Percentiles rank a stretch among this genome's conserved stretches.
Conservation (phyloP, 352 stramenopile species). For the Phytophthora lateralis region DNA sequence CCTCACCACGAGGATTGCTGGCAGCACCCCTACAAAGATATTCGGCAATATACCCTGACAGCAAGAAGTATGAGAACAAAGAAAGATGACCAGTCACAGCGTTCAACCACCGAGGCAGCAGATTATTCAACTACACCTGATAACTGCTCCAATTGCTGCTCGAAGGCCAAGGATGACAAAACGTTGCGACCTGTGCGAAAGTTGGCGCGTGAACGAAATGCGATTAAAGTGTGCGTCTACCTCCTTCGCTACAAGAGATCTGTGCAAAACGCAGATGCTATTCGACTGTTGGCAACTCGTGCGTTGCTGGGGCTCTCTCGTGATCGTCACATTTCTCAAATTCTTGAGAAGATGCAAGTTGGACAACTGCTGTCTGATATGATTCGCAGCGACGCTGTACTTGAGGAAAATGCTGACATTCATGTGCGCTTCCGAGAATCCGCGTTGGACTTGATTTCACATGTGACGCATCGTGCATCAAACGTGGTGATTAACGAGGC, state of each 20-base stretch:
- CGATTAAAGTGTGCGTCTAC: constrained; percentile 88
- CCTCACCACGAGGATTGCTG: constrained; percentile 82
- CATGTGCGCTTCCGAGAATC: constrained; percentile 88
- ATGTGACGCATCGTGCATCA: constrained; percentile 82
- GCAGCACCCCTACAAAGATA: constrained; percentile 86
- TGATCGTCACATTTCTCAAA: constrained; percentile 89
- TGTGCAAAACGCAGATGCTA: constrained; percentile 85
- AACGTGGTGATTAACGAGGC: constrained; percentile 88
- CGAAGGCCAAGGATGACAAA: constrained; percentile 68
- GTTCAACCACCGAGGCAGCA: constrained; percentile 10
- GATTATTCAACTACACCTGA: constrained; percentile 12
- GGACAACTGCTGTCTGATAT: constrained; percentile 86
- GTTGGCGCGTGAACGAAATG: constrained; percentile 77
- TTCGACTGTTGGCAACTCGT: constrained; percentile 83
- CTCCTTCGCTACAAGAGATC: constrained; percentile 88
- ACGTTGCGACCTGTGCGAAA: constrained; percentile 72
- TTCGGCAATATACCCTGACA: constrained; percentile 80
- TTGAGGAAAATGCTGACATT: constrained; percentile 87
- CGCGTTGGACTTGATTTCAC: constrained; percentile 88
- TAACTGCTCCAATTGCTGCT: constrained; percentile 50
- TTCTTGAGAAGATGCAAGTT: constrained; percentile 91
- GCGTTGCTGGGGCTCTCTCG: constrained; percentile 82
- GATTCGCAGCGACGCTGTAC: constrained; percentile 82
- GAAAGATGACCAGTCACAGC: constrained; percentile 37
- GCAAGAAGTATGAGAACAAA: constrained; percentile 69